A percentile compares a stretch with the other conserved stretches of the same genome.
Conservation (phyloP, 1,284 basidiomycete species). For the Tilletia caries region DNA sequence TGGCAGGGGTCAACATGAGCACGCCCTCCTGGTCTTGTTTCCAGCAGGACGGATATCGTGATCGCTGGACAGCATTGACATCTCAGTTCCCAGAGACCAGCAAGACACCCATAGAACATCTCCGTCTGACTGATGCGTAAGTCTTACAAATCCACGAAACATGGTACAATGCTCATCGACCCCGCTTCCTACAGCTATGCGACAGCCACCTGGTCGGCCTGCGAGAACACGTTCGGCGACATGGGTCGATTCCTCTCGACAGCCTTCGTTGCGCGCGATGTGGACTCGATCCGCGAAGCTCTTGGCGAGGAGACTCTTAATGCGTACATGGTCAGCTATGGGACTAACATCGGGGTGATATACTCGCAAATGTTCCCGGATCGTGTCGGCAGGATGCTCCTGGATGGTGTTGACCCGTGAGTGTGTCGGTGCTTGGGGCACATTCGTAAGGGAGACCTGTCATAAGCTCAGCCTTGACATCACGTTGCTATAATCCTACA, state of each 20-base stretch:
- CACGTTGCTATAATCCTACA: too few relatives aligned
- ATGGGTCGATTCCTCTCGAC: constrained; percentile 25
- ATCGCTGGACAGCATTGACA: constrained; percentile 23
- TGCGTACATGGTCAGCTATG: constrained; percentile 31
- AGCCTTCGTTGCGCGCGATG: constrained; percentile 26
- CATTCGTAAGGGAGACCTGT: too few relatives aligned
- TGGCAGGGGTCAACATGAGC: constrained; percentile 24
- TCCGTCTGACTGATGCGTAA: constrained; percentile 7
- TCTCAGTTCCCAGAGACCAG: constrained; percentile 13
- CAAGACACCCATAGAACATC: not conserved
- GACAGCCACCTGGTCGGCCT: constrained; percentile 23
- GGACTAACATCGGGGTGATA: constrained; percentile 29
- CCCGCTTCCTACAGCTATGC: not conserved
- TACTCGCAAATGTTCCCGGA: constrained; percentile 32
- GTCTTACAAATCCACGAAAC: not conserved
- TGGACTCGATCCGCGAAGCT: constrained; percentile 28
- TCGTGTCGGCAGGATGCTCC: constrained; percentile 21
- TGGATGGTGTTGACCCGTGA: constrained; percentile 23
- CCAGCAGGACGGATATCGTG: constrained; percentile 30
- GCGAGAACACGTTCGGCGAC: constrained; percentile 23
- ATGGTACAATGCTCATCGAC: too few relatives aligned
- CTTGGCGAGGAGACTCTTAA: constrained; percentile 20
- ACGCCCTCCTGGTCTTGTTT: constrained; percentile 27
- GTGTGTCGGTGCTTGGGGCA: too few relatives aligned
- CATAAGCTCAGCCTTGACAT: too few relatives aligned